Conservation (phyloP, 768 basidiomycete species). For the Serendipita vermifera region DNA sequence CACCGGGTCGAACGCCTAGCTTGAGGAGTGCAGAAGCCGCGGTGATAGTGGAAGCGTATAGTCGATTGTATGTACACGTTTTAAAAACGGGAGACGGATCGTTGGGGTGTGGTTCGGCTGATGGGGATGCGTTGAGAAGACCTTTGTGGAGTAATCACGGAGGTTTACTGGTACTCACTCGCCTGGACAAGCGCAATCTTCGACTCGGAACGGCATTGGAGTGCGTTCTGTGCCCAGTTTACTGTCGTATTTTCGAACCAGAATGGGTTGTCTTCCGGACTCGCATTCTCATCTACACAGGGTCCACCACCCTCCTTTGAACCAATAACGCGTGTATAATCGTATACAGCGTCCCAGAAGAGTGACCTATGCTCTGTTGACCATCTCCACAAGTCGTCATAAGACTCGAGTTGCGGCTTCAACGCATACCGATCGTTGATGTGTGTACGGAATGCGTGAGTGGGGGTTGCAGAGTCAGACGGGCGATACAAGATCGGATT, state of each 20-base stretch:
- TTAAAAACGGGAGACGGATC: conserved; percentile 30
- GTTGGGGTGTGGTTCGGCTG: conserved; percentile 51
- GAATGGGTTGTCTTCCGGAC: conserved; percentile 46
- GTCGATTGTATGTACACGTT: conserved; percentile 35
- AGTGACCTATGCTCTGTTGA: conserved; percentile 43
- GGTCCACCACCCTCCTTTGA: conserved; percentile 32
- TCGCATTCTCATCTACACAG: conserved; percentile 37
- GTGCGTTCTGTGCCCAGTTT: conserved; percentile 78
- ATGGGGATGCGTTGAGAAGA: not conserved
- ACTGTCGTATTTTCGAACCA: conserved; percentile 59
- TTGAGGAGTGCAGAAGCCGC: conserved; percentile 43
- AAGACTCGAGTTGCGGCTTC: conserved; percentile 33
- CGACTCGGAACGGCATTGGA: conserved; percentile 40
- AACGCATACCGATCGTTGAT: conserved; percentile 36
- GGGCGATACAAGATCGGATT: conserved; percentile 20
- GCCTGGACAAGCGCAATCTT: conserved; percentile 58
- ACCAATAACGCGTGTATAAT: conserved; percentile 47
- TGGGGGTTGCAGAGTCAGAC: conserved; percentile 15
- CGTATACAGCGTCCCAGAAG: conserved; percentile 71
- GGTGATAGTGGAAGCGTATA: conserved; percentile 45
- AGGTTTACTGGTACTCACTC: conserved; percentile 34
- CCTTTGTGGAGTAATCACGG: conserved; percentile 13
- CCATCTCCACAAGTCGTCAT: conserved; percentile 55
- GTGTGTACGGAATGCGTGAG: conserved; percentile 18
- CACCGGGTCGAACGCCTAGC: conserved; percentile 45